phyloP scores from a whole-genome alignment of 2,329 filamentous ascomycete genomes.

The Tolypocladium sp. region DNA sequence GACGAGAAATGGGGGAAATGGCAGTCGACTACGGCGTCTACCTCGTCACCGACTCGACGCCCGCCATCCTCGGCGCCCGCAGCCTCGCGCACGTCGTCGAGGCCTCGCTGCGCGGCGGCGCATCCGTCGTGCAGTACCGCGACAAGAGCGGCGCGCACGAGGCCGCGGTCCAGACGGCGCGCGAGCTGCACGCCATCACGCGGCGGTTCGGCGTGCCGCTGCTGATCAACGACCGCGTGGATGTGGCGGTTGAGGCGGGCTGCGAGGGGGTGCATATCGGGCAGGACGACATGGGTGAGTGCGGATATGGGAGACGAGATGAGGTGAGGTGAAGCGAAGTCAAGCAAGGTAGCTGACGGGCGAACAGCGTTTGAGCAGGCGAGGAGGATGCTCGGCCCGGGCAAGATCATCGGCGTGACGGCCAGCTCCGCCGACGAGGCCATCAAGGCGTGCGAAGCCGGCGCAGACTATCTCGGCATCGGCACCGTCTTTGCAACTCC shows the following conservation, averaged over 20 bases:
- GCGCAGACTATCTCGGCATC: constrained; percentile 87
- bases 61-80: constrained; percentile 64
- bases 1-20: not conserved
- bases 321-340: too few relatives aligned
- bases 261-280: constrained; percentile 93
- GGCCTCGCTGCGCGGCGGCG: constrained; percentile 67
- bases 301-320: too few relatives aligned
- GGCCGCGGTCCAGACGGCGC: constrained; percentile 60
- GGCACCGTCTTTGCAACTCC: constrained; percentile 81
- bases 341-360: too few relatives aligned
- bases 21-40: constrained; percentile 71
- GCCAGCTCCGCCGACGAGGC: constrained; percentile 70
- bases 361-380: constrained; percentile 30
- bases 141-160: constrained; percentile 77
- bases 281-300: constrained; percentile 79
- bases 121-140: constrained; percentile 80
- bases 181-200: constrained; percentile 63
- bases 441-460: constrained; percentile 57
- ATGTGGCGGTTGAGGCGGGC: constrained; percentile 75
- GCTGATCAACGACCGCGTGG: constrained; percentile 86
- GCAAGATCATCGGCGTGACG: constrained; percentile 82
- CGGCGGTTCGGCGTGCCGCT: constrained; percentile 62
- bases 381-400: constrained; percentile 60
- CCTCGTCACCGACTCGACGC: constrained; percentile 88
- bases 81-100: constrained; percentile 67